phyloP scores from a whole-genome alignment of 805 yeast species.

The Jamesozyma rosinii region DNA sequence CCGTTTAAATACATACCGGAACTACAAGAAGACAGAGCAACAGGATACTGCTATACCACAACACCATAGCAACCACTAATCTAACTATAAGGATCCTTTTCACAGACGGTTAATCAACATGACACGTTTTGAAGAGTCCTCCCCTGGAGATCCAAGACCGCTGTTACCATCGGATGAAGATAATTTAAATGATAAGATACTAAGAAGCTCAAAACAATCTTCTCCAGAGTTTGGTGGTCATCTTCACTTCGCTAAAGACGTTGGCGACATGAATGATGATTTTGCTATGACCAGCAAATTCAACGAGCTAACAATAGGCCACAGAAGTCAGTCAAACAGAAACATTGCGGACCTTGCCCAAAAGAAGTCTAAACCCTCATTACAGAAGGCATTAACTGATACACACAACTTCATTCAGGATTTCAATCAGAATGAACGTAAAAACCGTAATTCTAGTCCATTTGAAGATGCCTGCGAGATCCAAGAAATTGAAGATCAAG shows the following conservation, averaged over 20 bases:
- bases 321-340: slow-evolving; percentile 20
- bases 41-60: no score
- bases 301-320: slow-evolving; percentile 1
- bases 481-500: slow-evolving; percentile 2
- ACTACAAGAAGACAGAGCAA: no score
- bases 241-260: neutral
- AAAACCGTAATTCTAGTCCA: neutral
- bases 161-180: slow-evolving; percentile 26
- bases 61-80: no score
- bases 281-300: neutral
- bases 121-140: slow-evolving; percentile 1
- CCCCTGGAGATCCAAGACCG: slow-evolving; percentile 14
- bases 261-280: neutral
- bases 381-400: slow-evolving; percentile 26
- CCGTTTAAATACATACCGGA: no score
- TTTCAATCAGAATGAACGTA: slow-evolving; percentile 5
- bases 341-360: slow-evolving; percentile 12
- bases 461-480: neutral
- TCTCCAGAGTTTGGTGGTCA: no score
- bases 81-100: no score
- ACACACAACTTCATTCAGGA: slow-evolving; percentile 26
- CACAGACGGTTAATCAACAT: neutral
- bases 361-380: slow-evolving; percentile 8
- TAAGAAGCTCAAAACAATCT: neutral
- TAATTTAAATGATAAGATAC: slow-evolving; percentile 3